Conservation (phyloP, 495 filamentous ascomycete species). For the Trichoderma reesei region DNA sequence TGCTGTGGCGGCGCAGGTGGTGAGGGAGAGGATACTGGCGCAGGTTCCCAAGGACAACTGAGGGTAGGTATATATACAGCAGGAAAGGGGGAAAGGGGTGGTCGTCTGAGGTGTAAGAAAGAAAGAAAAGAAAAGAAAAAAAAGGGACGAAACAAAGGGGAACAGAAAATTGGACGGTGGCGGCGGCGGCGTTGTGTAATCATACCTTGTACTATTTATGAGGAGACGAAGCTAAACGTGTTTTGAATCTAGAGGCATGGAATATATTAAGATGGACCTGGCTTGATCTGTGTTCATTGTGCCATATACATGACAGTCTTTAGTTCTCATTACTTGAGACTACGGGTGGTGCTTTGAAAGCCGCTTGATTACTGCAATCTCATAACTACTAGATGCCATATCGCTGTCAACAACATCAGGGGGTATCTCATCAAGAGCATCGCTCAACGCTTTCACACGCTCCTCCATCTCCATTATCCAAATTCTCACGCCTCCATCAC, state of each 20-base stretch:
- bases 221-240: constrained; percentile 9
- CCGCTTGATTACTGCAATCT: background rate
- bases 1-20: constrained; percentile 61
- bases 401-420: background rate
- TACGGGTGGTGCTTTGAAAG: background rate
- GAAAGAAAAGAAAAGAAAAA: background rate
- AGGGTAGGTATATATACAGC: background rate
- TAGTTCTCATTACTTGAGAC: background rate
- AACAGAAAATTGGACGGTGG: background rate
- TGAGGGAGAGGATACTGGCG: constrained; percentile 65
- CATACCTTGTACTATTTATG: constrained; percentile 9
- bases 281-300: background rate
- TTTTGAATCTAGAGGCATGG: constrained; percentile 4
- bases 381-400: background rate
- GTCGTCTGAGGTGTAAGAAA: background rate
- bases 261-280: background rate
- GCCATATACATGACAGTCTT: no score
- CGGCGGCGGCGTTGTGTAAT: constrained; percentile 5
- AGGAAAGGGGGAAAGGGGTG: background rate
- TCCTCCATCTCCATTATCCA: background rate
- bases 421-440: background rate
- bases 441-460: background rate
- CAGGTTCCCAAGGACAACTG: constrained; percentile 18
- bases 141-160: no score
- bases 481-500: background rate